A percentile compares a stretch with the other conserved stretches of the same genome.
These are phyloP conservation scores for Nyctanthes arbortristis DNA, from an alignment of 257 asterid species.

Conservation along the genomic window DNA sequence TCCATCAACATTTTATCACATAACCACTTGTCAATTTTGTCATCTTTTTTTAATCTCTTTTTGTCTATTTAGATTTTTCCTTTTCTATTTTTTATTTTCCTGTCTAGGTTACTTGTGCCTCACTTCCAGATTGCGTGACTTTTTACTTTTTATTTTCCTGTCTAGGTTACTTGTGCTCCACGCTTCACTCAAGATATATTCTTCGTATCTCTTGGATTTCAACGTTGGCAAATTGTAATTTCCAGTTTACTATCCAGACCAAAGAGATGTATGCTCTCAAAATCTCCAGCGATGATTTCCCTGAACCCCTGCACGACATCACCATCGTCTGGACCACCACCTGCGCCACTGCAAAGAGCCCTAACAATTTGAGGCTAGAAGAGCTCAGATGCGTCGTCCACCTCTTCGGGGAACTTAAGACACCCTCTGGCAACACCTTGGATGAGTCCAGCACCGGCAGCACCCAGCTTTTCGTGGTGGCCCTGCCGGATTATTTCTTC, in stretches of 20 bases:
- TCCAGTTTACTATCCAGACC: background rate
- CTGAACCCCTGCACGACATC: conserved; percentile 59
- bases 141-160: too few species aligned
- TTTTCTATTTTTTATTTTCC: too few species aligned
- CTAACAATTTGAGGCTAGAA: conserved; percentile 40
- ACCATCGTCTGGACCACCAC: conserved; percentile 37
- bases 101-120: too few species aligned
- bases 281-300: conserved; percentile 85
- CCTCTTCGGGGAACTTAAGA: conserved; percentile 78
- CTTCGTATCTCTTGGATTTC: too few species aligned
- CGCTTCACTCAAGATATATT: too few species aligned
- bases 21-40: too few species aligned
- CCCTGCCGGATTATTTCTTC: conserved; percentile 78
- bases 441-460: conserved; percentile 57
- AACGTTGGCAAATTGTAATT: background rate
- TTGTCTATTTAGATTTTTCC: too few species aligned
- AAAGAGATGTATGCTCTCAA: conserved; percentile 69
- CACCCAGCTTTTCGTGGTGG: conserved; percentile 70
- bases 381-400: conserved; percentile 82
- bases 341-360: conserved; percentile 28
- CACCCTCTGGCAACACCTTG: conserved; percentile 39
- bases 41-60: too few species aligned
- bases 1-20: too few species aligned
- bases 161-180: too few species aligned
- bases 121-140: too few species aligned